A percentile compares a stretch with the other conserved stretches of the same genome.
phyloP scores from a whole-genome alignment of 2,329 filamentous ascomycete genomes.

The Celoporthe dispersa region DNA sequence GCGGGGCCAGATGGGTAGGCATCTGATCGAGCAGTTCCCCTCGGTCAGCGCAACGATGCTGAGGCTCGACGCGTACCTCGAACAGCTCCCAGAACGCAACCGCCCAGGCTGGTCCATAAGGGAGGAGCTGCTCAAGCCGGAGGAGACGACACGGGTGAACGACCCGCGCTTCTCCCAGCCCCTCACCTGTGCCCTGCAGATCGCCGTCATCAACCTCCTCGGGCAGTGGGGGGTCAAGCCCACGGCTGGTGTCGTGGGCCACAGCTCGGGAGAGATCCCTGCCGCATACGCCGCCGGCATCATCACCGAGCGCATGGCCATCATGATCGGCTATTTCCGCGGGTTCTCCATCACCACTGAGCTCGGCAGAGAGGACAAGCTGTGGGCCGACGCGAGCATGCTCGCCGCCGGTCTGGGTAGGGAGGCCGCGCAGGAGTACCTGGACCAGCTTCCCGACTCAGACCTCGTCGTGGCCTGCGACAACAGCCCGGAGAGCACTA shows the following conservation, averaged over 20 bases:
- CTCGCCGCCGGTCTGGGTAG: not conserved
- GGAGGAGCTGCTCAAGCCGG: slow-evolving; percentile 8
- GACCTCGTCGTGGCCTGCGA: slow-evolving; percentile 30
- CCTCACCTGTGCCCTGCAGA: slow-evolving; percentile 45
- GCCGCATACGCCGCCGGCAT: slow-evolving; percentile 9
- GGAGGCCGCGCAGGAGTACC: not conserved
- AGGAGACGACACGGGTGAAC: slow-evolving; percentile 23
- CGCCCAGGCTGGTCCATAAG: slow-evolving; percentile 21
- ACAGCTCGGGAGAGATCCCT: slow-evolving; percentile 31
- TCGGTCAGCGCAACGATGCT: not conserved
- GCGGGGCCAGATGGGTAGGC: slow-evolving; percentile 39
- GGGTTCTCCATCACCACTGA: slow-evolving; percentile 11
- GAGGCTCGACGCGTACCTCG: not conserved
- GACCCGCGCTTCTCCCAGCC: slow-evolving; percentile 21
- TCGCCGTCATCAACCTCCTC: slow-evolving; percentile 40
- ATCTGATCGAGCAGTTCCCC: slow-evolving; percentile 11
- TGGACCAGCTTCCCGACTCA: not conserved
- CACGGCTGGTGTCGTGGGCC: not conserved
- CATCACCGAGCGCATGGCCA: slow-evolving; percentile 7
- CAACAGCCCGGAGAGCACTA: slow-evolving; percentile 36
- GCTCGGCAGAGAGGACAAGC: not conserved
- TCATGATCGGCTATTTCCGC: slow-evolving; percentile 18
- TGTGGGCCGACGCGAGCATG: not conserved
- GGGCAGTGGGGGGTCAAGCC: not conserved
- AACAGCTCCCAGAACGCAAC: not conserved